Evolutionary conservation across 2,329 filamentous ascomycete genomes (phyloP).

Genomic region (Gnomoniopsis sp.): DNA sequence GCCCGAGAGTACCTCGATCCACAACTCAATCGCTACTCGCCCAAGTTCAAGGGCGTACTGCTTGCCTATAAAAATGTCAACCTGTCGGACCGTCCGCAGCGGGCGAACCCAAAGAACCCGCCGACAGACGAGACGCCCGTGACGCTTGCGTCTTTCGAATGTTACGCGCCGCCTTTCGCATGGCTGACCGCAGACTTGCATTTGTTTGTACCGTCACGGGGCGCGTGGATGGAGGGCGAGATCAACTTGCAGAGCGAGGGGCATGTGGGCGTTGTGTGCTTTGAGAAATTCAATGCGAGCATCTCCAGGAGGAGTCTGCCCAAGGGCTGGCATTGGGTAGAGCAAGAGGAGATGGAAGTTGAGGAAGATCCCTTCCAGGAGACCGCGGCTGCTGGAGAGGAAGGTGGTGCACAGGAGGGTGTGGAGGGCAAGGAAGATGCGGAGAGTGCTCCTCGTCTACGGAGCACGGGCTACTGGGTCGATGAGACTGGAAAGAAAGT

Average conservation of each 20-base stretch:
- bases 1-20: conserved; percentile 73
- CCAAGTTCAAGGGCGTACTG: conserved; percentile 69
- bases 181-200: conserved; percentile 89
- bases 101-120: conserved; percentile 38
- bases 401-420: conserved; percentile 28
- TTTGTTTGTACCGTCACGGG: conserved; percentile 72
- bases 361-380: conserved; percentile 18
- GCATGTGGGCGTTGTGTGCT: conserved; percentile 84
- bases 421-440: conserved; percentile 42
- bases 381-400: conserved; percentile 21
- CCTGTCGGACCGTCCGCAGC: conserved; percentile 57
- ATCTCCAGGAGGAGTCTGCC: conserved; percentile 78
- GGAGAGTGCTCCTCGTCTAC: conserved; percentile 50
- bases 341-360: conserved; percentile 45
- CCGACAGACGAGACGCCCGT: conserved; percentile 44
- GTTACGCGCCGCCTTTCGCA: conserved; percentile 81
- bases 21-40: conserved; percentile 73
- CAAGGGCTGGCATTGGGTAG: conserved; percentile 74
- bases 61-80: conserved; percentile 69
- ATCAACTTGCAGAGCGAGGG: conserved; percentile 86
- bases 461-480: conserved; percentile 69
- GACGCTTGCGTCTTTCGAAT: conserved; percentile 58
- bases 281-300: conserved; percentile 87
- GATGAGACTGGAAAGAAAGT: conserved; percentile 68
- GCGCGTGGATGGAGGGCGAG: conserved; percentile 72